Evolutionary conservation across 2,329 filamentous ascomycete species (phyloP).

Genomic region (Nannizziopsis arthrosporioides): DNA sequence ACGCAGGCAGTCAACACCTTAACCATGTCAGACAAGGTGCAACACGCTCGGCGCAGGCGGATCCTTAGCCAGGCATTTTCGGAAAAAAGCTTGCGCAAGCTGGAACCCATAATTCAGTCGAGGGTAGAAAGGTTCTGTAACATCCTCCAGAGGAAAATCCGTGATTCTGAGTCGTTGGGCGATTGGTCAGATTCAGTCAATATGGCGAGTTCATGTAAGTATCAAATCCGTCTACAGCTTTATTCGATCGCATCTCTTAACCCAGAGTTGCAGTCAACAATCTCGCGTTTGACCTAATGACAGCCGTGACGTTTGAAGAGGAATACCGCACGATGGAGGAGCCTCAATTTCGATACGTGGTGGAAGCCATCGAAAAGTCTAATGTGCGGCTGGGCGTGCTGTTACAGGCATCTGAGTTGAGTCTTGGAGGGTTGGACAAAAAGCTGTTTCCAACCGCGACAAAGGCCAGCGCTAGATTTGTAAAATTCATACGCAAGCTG

Average conservation of each 20-base stretch:
- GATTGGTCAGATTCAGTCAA: slow-evolving; percentile 35
- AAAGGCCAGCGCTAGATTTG: neutral
- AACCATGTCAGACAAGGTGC: slow-evolving; percentile 12
- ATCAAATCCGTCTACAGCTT: no score
- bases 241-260: neutral
- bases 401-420: neutral
- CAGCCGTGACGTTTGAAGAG: slow-evolving; percentile 22
- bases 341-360: neutral
- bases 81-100: slow-evolving; percentile 39
- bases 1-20: slow-evolving; percentile 6
- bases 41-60: slow-evolving; percentile 17
- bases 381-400: neutral
- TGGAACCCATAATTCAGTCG: slow-evolving; percentile 61
- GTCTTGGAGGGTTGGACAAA: neutral
- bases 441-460: neutral
- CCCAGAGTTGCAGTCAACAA: slow-evolving; percentile 17
- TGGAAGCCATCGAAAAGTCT: neutral
- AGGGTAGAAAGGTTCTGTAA: no score
- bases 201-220: slow-evolving; percentile 34
- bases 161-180: no score
- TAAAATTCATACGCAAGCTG: neutral
- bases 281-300: slow-evolving; percentile 43
- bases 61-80: slow-evolving; percentile 21
- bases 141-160: no score
- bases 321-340: slow-evolving; percentile 6